A percentile compares a stretch with the other conserved stretches of the same genome.
These are phyloP conservation scores for Clausena lansium DNA, from an alignment of 345 rosid species.

Conservation along the genomic window DNA sequence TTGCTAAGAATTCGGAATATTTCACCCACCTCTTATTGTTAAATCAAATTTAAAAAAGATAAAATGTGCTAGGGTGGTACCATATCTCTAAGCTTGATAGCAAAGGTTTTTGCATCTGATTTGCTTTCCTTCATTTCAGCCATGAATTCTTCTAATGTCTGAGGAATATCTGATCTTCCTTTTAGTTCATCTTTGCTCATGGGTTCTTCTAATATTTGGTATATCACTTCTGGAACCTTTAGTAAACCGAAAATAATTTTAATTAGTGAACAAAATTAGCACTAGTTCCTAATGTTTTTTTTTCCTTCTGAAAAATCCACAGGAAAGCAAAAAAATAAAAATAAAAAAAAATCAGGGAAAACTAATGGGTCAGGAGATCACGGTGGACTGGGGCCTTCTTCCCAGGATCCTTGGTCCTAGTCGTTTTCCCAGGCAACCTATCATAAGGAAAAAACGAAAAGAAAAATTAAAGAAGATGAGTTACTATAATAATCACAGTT, in stretches of 20 bases:
- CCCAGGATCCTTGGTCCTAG: constrained; percentile 73
- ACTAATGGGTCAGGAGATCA: constrained; percentile 33
- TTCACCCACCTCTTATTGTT: neutral
- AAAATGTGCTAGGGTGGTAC: constrained; percentile 26
- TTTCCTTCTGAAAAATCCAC: neutral
- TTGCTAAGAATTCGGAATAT: neutral
- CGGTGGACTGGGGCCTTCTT: constrained; percentile 61
- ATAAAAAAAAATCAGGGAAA: neutral
- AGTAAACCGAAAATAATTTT: constrained; percentile 4
- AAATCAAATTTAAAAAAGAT: neutral
- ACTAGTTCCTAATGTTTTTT: neutral
- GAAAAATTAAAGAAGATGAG: neutral
- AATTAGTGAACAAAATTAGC: neutral
- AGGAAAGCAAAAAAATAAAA: too few relatives aligned
- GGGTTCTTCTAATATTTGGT: constrained; percentile 65
- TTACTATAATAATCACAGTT: neutral
- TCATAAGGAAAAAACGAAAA: neutral
- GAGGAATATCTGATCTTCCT: constrained; percentile 79
- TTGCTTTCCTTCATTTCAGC: constrained; percentile 52
- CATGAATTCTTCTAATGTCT: constrained; percentile 76
- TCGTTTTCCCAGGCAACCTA: constrained; percentile 93
- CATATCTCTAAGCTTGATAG: constrained; percentile 88
- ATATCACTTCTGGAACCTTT: constrained; percentile 87
- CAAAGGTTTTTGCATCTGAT: constrained; percentile 76
- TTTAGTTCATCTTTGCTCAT: constrained; percentile 55